A percentile compares a stretch with the other conserved stretches of the same genome.
These are phyloP conservation scores for Candida sp. DNA, from an alignment of 1,139 yeast genomes.

Conservation along the genomic window DNA sequence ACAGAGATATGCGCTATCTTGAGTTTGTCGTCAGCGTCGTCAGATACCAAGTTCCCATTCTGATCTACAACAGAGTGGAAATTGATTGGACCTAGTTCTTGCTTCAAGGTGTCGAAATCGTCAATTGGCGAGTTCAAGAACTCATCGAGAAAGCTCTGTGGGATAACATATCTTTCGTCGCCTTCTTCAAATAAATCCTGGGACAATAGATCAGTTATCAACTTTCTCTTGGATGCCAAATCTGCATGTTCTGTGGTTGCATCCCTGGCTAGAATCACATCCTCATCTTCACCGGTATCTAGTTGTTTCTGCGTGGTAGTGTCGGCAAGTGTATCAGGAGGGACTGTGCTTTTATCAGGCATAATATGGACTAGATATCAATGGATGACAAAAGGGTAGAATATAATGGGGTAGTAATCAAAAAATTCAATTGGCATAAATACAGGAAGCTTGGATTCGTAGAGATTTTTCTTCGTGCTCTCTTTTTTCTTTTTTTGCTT, in stretches of 20 bases:
- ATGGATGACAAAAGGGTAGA: background rate
- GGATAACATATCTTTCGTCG: conserved; percentile 41
- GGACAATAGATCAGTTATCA: conserved; percentile 25
- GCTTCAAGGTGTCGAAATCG: conserved; percentile 28
- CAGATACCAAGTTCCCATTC: conserved; percentile 35
- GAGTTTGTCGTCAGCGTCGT: conserved; percentile 24
- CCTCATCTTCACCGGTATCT: background rate
- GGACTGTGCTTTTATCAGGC: background rate
- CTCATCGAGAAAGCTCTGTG: conserved; percentile 29
- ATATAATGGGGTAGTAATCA: background rate
- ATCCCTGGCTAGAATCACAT: background rate
- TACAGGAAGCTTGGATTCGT: background rate
- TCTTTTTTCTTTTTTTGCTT: background rate
- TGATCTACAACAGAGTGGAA: conserved; percentile 32
- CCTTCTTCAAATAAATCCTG: conserved; percentile 31
- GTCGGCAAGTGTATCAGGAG: background rate
- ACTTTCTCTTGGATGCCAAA: conserved; percentile 22
- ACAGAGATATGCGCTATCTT: conserved; percentile 40
- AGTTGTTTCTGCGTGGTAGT: background rate
- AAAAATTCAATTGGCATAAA: background rate
- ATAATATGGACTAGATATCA: background rate
- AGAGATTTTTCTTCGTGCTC: background rate
- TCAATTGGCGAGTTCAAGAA: conserved; percentile 29
- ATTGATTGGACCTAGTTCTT: conserved; percentile 37
- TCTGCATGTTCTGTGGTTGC: background rate